Conservation (phyloP, 192 early-diverging fungal species). For the Mortierella claussenii region DNA sequence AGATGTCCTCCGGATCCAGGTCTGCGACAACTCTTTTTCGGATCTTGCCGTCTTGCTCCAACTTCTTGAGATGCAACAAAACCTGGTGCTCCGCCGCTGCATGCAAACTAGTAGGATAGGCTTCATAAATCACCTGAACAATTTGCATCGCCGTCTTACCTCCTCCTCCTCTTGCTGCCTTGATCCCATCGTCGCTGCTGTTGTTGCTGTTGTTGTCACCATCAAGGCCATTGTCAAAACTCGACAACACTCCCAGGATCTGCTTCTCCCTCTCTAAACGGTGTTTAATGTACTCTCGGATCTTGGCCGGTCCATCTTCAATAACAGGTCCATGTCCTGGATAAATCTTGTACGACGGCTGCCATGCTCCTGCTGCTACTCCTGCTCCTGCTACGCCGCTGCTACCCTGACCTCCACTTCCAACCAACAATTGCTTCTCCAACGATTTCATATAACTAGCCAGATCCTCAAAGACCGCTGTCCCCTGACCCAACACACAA, state of each 20-base stretch:
- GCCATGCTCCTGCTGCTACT: background rate
- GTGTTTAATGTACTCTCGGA: conserved; percentile 84
- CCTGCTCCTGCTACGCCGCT: no score
- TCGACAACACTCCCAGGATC: conserved; percentile 64
- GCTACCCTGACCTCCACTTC: no score
- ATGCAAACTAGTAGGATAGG: conserved; percentile 62
- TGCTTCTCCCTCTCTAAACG: conserved; percentile 79
- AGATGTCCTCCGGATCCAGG: conserved; percentile 2
- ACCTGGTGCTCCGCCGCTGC: conserved; percentile 62
- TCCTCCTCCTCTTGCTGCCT: background rate
- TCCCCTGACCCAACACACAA: conserved; percentile 86
- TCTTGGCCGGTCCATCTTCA: conserved; percentile 66
- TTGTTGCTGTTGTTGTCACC: background rate
- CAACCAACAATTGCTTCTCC: conserved; percentile 46
- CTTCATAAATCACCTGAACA: conserved; percentile 62
- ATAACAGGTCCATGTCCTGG: conserved; percentile 87
- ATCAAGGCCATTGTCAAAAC: background rate
- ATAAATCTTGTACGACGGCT: conserved; percentile 34
- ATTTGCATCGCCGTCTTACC: conserved; percentile 60
- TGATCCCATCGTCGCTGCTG: background rate
- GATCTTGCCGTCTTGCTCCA: conserved; percentile 60
- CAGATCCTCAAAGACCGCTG: conserved; percentile 82
- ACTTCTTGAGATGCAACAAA: conserved; percentile 65
- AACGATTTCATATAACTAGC: conserved; percentile 75
- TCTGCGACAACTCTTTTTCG: background rate